Evolutionary conservation across 2,329 filamentous ascomycete species (phyloP).

Genomic region (Byssochlamys sp.): DNA sequence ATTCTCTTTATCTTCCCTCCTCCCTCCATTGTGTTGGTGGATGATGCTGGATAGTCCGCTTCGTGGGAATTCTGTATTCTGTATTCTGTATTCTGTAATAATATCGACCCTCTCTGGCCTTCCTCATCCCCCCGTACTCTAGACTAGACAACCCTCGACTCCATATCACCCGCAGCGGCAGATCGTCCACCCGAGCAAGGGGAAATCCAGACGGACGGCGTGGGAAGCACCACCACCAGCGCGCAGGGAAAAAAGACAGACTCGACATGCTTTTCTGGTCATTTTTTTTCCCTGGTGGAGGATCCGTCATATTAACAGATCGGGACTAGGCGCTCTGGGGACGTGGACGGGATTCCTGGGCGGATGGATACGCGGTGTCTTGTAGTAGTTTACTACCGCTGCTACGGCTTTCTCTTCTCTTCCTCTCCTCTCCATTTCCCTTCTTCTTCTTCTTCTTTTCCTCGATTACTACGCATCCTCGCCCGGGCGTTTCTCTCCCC

Average conservation of each 20-base stretch:
- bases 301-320: conserved; percentile 35
- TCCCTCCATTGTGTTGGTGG: no score
- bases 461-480: conserved; percentile 6
- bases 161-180: background rate
- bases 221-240: background rate
- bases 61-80: no score
- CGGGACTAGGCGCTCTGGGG: conserved; percentile 27
- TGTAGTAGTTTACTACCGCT: background rate
- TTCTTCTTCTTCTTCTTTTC: conserved; percentile 9
- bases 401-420: conserved; percentile 2
- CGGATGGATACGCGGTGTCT: conserved; percentile 4
- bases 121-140: no score
- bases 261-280: background rate
- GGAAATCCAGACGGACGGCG: background rate
- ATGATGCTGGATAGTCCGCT: no score
- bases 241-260: background rate
- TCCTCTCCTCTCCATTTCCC: conserved; percentile 5
- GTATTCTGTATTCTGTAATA: no score
- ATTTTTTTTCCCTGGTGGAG: conserved; percentile 21
- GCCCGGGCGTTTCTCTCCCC: background rate
- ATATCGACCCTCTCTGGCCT: no score
- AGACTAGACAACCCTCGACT: background rate
- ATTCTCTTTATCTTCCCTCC: background rate
- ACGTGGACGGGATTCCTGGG: conserved; percentile 25
- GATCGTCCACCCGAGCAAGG: background rate